These are phyloP conservation scores for Caloboletus firmus DNA, from an alignment of 1,284 basidiomycete genomes.

Conservation along the genomic window DNA sequence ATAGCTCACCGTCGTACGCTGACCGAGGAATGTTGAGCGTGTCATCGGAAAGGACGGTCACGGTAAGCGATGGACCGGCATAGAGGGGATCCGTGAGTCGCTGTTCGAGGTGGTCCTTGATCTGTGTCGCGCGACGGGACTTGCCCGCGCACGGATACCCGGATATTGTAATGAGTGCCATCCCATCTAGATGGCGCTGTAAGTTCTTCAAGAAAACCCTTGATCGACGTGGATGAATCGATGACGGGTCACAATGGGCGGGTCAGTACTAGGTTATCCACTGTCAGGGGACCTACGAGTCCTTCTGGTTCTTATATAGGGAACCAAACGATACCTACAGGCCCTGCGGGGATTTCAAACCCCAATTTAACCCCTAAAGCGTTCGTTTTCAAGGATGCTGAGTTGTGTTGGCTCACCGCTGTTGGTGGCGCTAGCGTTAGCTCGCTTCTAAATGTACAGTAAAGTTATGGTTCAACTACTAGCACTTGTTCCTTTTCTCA, in stretches of 20 bases:
- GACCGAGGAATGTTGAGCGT: conserved; percentile 61
- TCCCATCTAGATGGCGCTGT: conserved; percentile 34
- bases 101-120: conserved; percentile 60
- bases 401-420: too few species aligned
- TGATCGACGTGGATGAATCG: not conserved
- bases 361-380: not conserved
- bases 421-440: too few species aligned
- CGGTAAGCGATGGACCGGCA: conserved; percentile 52
- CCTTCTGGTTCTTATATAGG: too few species aligned
- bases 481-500: too few species aligned
- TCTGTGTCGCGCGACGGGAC: conserved; percentile 66
- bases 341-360: too few species aligned
- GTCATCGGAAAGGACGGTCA: conserved; percentile 81
- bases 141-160: conserved; percentile 92
- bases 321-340: too few species aligned
- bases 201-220: not conserved
- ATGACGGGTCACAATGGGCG: not conserved
- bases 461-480: too few species aligned
- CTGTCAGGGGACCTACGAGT: not conserved
- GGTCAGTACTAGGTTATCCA: not conserved
- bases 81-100: conserved; percentile 53
- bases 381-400: not conserved
- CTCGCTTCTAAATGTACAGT: too few species aligned
- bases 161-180: conserved; percentile 94
- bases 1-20: conserved; percentile 71